These are phyloP conservation scores for Cladosporium sp. DNA, from an alignment of 2,329 filamentous ascomycete genomes.

Conservation along the genomic window DNA sequence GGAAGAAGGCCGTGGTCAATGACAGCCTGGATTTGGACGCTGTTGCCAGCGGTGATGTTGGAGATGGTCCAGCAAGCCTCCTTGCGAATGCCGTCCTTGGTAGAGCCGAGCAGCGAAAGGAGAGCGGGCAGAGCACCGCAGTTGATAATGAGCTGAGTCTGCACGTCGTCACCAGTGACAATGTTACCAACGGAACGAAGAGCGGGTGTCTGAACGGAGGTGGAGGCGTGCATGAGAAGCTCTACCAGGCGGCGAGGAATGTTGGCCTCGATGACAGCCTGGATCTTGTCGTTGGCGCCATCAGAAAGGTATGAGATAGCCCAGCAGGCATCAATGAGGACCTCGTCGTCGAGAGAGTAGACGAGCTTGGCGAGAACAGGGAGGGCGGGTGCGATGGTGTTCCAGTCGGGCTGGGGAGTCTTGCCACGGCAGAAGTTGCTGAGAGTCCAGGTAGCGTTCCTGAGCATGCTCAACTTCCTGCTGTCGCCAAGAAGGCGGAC, in stretches of 20 bases:
- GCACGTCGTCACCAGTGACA: conserved; percentile 95
- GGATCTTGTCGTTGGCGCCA: conserved; percentile 98
- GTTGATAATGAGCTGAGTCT: conserved; percentile 99
- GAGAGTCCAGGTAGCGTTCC: conserved; percentile 97
- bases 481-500: conserved; percentile 89
- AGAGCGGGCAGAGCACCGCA: conserved; percentile 88
- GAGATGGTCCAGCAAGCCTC: conserved; percentile 99
- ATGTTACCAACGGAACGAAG: conserved; percentile 98
- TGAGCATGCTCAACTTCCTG: conserved; percentile 97
- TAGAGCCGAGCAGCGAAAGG: conserved; percentile 89
- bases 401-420: conserved; percentile 97
- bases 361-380: conserved; percentile 95
- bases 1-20: conserved; percentile 97
- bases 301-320: conserved; percentile 98
- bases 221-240: conserved; percentile 95
- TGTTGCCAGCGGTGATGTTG: conserved; percentile 98
- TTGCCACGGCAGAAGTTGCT: conserved; percentile 99
- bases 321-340: conserved; percentile 98
- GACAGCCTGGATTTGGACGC: conserved; percentile 92
- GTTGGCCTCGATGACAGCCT: conserved; percentile 96
- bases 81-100: conserved; percentile 98
- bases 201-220: conserved; percentile 94
- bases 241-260: conserved; percentile 95
- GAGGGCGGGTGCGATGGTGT: conserved; percentile 87
- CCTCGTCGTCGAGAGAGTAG: conserved; percentile 96